These are phyloP conservation scores for Madurella mycetomatis DNA, from an alignment of 2,329 filamentous ascomycete genomes.

Conservation along the genomic window DNA sequence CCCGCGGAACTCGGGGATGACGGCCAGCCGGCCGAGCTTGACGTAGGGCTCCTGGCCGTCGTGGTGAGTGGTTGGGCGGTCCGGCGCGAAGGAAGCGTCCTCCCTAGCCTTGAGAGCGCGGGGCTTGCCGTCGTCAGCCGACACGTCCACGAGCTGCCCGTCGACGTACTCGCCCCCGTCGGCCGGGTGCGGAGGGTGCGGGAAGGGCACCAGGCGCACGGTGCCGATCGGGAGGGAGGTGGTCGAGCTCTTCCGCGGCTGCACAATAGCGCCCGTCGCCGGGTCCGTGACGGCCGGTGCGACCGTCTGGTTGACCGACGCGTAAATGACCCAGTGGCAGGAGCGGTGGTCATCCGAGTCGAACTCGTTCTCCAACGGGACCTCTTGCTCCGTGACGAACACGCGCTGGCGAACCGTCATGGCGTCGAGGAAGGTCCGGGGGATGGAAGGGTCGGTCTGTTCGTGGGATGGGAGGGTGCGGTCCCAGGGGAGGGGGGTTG, in stretches of 20 bases:
- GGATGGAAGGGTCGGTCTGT: constrained; percentile 42
- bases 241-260: constrained; percentile 42
- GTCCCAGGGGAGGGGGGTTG: constrained; percentile 48
- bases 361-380: constrained; percentile 64
- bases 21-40: constrained; percentile 75
- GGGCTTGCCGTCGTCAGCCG: constrained; percentile 9
- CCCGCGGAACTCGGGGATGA: constrained; percentile 61
- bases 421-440: constrained; percentile 56
- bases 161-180: constrained; percentile 46
- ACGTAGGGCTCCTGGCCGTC: constrained; percentile 70
- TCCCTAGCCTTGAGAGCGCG: constrained; percentile 16
- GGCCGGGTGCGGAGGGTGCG: constrained; percentile 62
- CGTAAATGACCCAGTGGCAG: constrained; percentile 83
- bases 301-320: constrained; percentile 50
- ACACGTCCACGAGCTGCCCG: constrained; percentile 34
- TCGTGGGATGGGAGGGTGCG: constrained; percentile 35
- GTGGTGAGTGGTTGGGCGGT: constrained; percentile 48
- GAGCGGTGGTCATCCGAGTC: constrained; percentile 70
- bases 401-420: constrained; percentile 59
- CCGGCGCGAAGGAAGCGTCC: constrained; percentile 26
- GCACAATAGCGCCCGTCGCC: constrained; percentile 37
- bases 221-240: constrained; percentile 61
- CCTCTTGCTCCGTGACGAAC: constrained; percentile 56
- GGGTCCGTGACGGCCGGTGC: constrained; percentile 41
- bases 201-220: constrained; percentile 76